A percentile compares a stretch with the other conserved stretches of the same genome.
phyloP scores from a whole-genome alignment of 2,329 filamentous ascomycete genomes.

The Zasmidium angulare region DNA sequence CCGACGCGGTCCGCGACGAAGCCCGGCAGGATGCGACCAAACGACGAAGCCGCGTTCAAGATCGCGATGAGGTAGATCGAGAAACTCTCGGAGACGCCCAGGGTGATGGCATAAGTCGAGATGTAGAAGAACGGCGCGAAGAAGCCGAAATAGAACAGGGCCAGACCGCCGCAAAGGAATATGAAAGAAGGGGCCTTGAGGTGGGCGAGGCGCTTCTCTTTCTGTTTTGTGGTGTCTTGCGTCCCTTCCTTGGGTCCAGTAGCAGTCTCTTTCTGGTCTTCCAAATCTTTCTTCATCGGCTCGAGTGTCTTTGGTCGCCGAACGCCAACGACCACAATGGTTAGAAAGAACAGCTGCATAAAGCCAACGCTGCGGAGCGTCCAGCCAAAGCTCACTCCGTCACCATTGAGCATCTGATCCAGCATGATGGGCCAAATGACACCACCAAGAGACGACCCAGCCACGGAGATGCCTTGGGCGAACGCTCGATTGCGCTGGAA shows the following conservation, averaged over 20 bases:
- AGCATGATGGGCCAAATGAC: conserved; percentile 41
- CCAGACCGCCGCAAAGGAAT: conserved; percentile 25
- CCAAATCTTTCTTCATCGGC: neutral
- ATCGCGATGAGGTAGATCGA: conserved; percentile 39
- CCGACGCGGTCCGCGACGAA: conserved; percentile 43
- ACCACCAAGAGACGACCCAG: conserved; percentile 53
- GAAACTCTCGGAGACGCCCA: conserved; percentile 24
- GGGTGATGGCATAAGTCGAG: conserved; percentile 36
- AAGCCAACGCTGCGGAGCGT: conserved; percentile 53
- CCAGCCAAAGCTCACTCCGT: conserved; percentile 54
- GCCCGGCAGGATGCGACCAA: conserved; percentile 43
- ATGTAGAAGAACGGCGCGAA: conserved; percentile 43
- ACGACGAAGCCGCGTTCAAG: conserved; percentile 41
- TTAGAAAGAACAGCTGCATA: conserved; percentile 39
- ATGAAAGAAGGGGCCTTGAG: conserved; percentile 25
- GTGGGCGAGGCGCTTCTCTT: conserved; percentile 19
- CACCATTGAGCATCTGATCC: conserved; percentile 13
- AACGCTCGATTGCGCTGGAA: conserved; percentile 49
- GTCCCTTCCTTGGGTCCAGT: conserved; percentile 7
- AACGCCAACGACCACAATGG: neutral
- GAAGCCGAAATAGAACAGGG: conserved; percentile 28
- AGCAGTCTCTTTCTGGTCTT: neutral
- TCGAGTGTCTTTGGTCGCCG: neutral
- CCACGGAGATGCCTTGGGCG: conserved; percentile 48
- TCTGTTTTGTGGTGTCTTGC: neutral